These are phyloP conservation scores for Lactarius trivialis DNA, from an alignment of 768 basidiomycete genomes.

Conservation along the genomic window DNA sequence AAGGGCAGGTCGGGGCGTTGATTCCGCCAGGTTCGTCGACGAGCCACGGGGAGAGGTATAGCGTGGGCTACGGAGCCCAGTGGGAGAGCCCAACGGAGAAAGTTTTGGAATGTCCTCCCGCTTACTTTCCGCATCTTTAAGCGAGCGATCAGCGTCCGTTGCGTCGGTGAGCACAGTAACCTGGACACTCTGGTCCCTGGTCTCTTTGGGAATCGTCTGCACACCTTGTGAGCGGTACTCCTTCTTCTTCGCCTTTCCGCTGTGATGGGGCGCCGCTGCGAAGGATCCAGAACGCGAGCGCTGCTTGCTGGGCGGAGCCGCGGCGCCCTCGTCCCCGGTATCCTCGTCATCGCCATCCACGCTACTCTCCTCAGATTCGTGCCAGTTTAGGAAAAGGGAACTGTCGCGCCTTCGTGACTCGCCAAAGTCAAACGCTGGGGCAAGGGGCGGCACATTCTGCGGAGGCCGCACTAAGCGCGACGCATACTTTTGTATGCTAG, in stretches of 20 bases:
- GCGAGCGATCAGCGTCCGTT: constrained; percentile 19
- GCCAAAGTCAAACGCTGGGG: constrained; percentile 45
- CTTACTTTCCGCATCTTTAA: constrained; percentile 19
- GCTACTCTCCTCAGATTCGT: constrained; percentile 59
- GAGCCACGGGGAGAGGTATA: constrained; percentile 24
- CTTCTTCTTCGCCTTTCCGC: constrained; percentile 38
- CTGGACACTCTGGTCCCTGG: constrained; percentile 54
- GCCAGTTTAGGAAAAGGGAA: constrained; percentile 39
- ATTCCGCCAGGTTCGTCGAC: constrained; percentile 21
- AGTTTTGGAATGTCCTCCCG: constrained; percentile 24
- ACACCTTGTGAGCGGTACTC: constrained; percentile 62
- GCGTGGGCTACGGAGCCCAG: constrained; percentile 25
- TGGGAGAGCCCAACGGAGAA: constrained; percentile 29
- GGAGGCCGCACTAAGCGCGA: constrained; percentile 50
- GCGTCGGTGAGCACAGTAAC: constrained; percentile 31
- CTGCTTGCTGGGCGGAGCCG: constrained; percentile 21
- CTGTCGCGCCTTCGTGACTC: constrained; percentile 30
- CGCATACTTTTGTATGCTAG: constrained; percentile 74
- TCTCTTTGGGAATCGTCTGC: constrained; percentile 57
- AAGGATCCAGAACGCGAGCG: constrained; percentile 31
- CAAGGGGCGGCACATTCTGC: constrained; percentile 34
- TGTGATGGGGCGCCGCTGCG: constrained; percentile 31
- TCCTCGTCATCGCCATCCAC: constrained; percentile 81
- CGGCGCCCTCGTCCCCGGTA: constrained; percentile 32
- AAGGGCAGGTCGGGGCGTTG: constrained; percentile 13